These are phyloP conservation scores for Lactarius hatsudake DNA, from an alignment of 768 basidiomycete species.

Conservation along the genomic window DNA sequence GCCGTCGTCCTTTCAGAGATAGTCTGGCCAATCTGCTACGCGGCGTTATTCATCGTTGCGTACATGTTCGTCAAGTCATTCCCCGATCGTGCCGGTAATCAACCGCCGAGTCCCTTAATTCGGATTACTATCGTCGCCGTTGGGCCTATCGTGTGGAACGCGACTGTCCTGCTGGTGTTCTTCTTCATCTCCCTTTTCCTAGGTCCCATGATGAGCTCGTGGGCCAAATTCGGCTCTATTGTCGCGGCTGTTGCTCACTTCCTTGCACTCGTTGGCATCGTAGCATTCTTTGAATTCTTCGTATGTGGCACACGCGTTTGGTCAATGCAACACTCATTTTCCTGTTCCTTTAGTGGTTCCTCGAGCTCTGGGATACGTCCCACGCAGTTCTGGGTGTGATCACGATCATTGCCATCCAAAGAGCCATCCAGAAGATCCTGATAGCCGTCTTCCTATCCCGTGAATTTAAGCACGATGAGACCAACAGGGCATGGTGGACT, in stretches of 20 bases:
- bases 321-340: conserved; percentile 9
- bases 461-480: conserved; percentile 99
- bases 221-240: conserved; percentile 84
- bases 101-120: conserved; percentile 79
- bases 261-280: conserved; percentile 71
- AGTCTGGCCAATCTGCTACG: conserved; percentile 72
- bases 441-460: conserved; percentile 93
- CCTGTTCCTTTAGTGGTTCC: conserved; percentile 71
- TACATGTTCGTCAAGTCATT: conserved; percentile 95
- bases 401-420: conserved; percentile 86
- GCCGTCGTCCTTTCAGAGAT: conserved; percentile 83
- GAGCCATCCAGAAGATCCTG: conserved; percentile 88
- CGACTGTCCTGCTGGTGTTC: conserved; percentile 73
- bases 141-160: conserved; percentile 95
- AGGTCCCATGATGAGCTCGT: conserved; percentile 83
- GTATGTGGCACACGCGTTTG: conserved; percentile 49
- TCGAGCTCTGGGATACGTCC: conserved; percentile 87
- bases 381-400: conserved; percentile 94
- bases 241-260: conserved; percentile 93
- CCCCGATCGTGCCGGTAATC: conserved; percentile 58
- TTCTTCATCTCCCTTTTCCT: conserved; percentile 93
- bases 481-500: conserved; percentile 99
- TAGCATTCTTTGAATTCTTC: conserved; percentile 95
- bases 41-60: conserved; percentile 74
- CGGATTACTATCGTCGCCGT: conserved; percentile 86